phyloP scores from a whole-genome alignment of 805 yeast species.

The Ogataea ramenticola region DNA sequence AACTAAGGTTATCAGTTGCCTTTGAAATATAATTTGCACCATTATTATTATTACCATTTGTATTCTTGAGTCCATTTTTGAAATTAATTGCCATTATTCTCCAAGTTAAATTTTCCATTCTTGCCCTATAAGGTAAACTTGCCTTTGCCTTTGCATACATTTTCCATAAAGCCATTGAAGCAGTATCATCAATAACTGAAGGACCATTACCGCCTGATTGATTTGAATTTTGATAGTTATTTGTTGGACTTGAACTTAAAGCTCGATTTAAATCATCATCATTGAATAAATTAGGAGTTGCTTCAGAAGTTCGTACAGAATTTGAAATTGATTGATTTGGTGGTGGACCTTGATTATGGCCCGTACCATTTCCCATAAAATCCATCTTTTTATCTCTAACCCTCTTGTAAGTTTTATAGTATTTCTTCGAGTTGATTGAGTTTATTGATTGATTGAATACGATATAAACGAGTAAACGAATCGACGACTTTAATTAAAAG shows the following conservation, averaged over 20 bases:
- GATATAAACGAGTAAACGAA: no score
- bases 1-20: background rate
- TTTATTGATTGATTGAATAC: no score
- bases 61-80: constrained; percentile 1
- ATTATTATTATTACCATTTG: background rate
- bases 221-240: background rate
- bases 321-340: background rate
- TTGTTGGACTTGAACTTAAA: background rate
- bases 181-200: constrained; percentile 24
- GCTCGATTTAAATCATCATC: background rate
- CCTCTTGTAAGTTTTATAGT: no score
- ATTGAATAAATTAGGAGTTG: background rate
- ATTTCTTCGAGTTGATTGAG: no score
- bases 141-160: constrained; percentile 75
- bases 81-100: constrained; percentile 63
- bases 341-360: background rate
- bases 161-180: constrained; percentile 62
- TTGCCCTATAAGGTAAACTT: constrained; percentile 60
- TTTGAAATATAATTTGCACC: background rate
- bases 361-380: background rate
- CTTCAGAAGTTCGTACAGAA: background rate
- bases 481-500: no score
- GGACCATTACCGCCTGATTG: background rate
- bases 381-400: background rate
- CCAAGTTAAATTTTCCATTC: constrained; percentile 88